Evolutionary conservation across 1,139 yeast genomes (phyloP).

Genomic region (Pichiaceae sp.): DNA sequence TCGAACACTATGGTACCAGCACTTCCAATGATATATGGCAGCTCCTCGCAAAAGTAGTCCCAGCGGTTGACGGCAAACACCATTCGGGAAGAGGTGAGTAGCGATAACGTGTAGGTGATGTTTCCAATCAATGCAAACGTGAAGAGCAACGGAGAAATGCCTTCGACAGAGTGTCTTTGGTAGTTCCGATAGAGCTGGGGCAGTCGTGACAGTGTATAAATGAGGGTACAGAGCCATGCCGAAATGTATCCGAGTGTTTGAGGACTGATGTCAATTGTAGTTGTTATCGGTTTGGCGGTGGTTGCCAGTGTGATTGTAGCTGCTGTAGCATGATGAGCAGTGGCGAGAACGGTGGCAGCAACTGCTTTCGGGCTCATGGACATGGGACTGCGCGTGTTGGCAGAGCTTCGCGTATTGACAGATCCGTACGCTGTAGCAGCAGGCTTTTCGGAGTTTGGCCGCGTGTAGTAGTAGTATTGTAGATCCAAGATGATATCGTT

Average conservation of each 20-base stretch:
- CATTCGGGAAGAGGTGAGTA: constrained; percentile 42
- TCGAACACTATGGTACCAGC: constrained; percentile 84
- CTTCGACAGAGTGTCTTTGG: constrained; percentile 73
- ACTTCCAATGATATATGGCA: constrained; percentile 81
- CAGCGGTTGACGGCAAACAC: constrained; percentile 27
- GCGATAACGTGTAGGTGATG: constrained; percentile 66
- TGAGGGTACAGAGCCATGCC: constrained; percentile 76
- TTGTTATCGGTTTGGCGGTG: neutral
- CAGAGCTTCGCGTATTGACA: neutral
- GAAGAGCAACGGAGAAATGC: constrained; percentile 74
- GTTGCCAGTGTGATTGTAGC: neutral
- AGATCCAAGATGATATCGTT: constrained; percentile 64
- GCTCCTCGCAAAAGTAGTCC: constrained; percentile 54
- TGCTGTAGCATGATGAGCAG: neutral
- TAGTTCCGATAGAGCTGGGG: constrained; percentile 82
- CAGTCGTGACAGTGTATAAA: constrained; percentile 69
- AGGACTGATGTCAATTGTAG: too few relatives aligned
- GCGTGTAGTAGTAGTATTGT: constrained; percentile 63
- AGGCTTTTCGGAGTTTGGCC: neutral
- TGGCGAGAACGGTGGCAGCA: neutral
- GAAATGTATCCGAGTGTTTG: constrained; percentile 40
- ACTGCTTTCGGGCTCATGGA: neutral
- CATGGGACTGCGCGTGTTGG: neutral
- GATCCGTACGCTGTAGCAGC: neutral
- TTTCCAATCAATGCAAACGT: constrained; percentile 76